Evolutionary conservation across 495 filamentous ascomycete species (phyloP).

Genomic region (Neurospora africana): DNA sequence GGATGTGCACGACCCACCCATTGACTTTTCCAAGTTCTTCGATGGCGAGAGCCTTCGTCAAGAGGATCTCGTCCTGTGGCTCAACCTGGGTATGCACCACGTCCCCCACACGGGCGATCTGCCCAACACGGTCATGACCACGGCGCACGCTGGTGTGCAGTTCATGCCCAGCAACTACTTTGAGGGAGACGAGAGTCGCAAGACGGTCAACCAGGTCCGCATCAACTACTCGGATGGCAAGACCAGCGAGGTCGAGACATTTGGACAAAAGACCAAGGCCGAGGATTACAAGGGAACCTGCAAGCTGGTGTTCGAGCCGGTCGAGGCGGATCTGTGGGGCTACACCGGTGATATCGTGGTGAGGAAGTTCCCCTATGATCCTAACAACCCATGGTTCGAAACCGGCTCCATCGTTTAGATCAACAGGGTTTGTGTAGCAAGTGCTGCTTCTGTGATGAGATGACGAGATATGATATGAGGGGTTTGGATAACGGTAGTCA

Average conservation of each 20-base stretch:
- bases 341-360: constrained; percentile 37
- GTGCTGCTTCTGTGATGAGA: not conserved
- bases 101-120: constrained; percentile 45
- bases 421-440: not conserved
- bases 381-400: constrained; percentile 24
- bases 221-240: constrained; percentile 30
- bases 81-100: constrained; percentile 51
- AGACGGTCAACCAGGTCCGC: constrained; percentile 30
- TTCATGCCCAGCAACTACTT: constrained; percentile 37
- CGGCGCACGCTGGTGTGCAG: constrained; percentile 31
- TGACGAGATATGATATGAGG: not conserved
- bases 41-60: constrained; percentile 42
- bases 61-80: constrained; percentile 46
- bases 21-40: constrained; percentile 47
- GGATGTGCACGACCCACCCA: constrained; percentile 36
- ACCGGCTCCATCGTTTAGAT: constrained; percentile 14
- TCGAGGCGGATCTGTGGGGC: constrained; percentile 17
- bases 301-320: constrained; percentile 14
- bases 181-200: constrained; percentile 11
- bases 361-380: constrained; percentile 37
- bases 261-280: constrained; percentile 23
- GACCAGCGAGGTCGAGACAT: constrained; percentile 23
- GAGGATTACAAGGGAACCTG: constrained; percentile 7
- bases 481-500: not conserved
- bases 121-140: constrained; percentile 43